A percentile compares a stretch with the other conserved stretches of the same genome.
Evolutionary conservation across 1,139 yeast species (phyloP).

Genomic region (Kazachstania sp.): DNA sequence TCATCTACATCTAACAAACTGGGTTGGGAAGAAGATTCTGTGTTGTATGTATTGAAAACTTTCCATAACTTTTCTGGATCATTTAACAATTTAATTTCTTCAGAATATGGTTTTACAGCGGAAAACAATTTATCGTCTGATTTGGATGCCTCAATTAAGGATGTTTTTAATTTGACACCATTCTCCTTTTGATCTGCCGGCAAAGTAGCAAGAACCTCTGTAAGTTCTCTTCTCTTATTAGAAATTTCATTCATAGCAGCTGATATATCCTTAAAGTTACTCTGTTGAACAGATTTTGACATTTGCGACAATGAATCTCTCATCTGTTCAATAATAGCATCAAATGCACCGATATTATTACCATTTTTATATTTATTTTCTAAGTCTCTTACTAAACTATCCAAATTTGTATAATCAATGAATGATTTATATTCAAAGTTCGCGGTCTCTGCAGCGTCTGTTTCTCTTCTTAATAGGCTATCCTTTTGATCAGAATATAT

Average conservation of each 20-base stretch:
- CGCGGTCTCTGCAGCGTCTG: slow-evolving; percentile 69
- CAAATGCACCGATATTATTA: slow-evolving; percentile 8
- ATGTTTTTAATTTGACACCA: slow-evolving; percentile 29
- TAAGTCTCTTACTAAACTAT: slow-evolving; percentile 52
- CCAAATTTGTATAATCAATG: slow-evolving; percentile 70
- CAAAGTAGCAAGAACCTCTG: slow-evolving; percentile 19
- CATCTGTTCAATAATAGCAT: slow-evolving; percentile 23
- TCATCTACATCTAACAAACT: slow-evolving; percentile 62
- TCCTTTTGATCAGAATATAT: slow-evolving; percentile 87
- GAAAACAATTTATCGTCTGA: slow-evolving; percentile 55
- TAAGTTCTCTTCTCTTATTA: slow-evolving; percentile 36
- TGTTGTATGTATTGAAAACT: slow-evolving; percentile 22
- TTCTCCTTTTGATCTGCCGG: slow-evolving; percentile 26
- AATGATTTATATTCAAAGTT: slow-evolving; percentile 72
- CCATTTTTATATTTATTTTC: slow-evolving; percentile 30
- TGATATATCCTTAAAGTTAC: slow-evolving; percentile 25
- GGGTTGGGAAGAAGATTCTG: slow-evolving; percentile 28
- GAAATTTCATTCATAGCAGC: slow-evolving; percentile 23
- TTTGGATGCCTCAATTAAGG: slow-evolving; percentile 58
- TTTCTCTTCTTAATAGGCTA: slow-evolving; percentile 59
- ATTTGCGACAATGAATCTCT: slow-evolving; percentile 25
- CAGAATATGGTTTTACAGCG: slow-evolving; percentile 32
- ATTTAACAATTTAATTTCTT: slow-evolving; percentile 33
- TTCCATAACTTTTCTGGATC: slow-evolving; percentile 30
- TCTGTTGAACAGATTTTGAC: slow-evolving; percentile 22